phyloP scores from a whole-genome alignment of 2,329 filamentous ascomycete species.

The Phialocephala subalpina region DNA sequence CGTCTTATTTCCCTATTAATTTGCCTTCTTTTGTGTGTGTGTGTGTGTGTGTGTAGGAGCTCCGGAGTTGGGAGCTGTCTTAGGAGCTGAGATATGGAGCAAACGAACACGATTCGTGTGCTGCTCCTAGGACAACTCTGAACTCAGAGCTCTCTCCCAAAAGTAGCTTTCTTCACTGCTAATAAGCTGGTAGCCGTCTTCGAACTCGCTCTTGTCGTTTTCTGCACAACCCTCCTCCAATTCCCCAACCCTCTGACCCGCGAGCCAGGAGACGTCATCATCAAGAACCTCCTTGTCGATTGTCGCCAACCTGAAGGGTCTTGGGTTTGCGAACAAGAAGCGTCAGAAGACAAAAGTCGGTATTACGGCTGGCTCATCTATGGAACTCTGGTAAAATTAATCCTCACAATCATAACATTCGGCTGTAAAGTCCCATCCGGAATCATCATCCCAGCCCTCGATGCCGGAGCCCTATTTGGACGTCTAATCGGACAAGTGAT shows the following conservation, averaged over 20 bases:
- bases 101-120: too few species aligned
- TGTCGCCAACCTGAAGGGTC: slow-evolving; percentile 50
- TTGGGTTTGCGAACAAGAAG: slow-evolving; percentile 62
- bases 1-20: too few species aligned
- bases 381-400: slow-evolving; percentile 60
- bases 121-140: too few species aligned
- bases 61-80: too few species aligned
- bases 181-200: too few species aligned
- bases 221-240: slow-evolving; percentile 61
- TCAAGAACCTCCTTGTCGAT: slow-evolving; percentile 64
- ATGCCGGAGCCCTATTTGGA: slow-evolving; percentile 65
- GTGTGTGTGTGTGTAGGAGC: too few species aligned
- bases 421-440: slow-evolving; percentile 67
- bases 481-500: slow-evolving; percentile 55
- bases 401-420: slow-evolving; percentile 65
- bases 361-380: slow-evolving; percentile 61
- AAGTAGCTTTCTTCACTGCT: too few species aligned
- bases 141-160: too few species aligned
- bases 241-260: slow-evolving; percentile 63
- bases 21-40: too few species aligned
- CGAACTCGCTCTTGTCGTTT: slow-evolving; percentile 61
- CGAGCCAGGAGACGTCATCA: slow-evolving; percentile 62
- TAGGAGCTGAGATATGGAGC: too few species aligned
- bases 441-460: slow-evolving; percentile 66
- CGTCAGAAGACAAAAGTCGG: slow-evolving; percentile 43